These are phyloP conservation scores for Parascedosporium putredinis DNA, from an alignment of 2,329 filamentous ascomycete genomes.

Conservation along the genomic window DNA sequence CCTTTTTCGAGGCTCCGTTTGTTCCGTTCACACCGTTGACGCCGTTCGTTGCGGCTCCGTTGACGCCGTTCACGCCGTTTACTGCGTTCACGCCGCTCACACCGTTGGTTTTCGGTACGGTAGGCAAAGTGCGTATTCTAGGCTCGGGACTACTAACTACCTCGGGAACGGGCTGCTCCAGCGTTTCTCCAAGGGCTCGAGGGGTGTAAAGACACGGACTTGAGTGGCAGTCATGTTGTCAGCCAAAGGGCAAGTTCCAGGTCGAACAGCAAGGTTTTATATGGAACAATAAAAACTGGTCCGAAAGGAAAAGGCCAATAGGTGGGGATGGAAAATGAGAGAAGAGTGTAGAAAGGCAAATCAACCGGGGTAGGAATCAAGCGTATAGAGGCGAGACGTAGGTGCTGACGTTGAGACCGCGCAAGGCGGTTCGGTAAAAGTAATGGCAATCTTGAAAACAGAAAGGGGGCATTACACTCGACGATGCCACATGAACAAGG, in stretches of 20 bases:
- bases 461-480: constrained; percentile 65
- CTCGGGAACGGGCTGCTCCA: constrained; percentile 32
- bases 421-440: constrained; percentile 83
- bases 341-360: not conserved
- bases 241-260: constrained; percentile 2
- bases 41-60: constrained; percentile 4
- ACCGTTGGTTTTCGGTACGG: not conserved
- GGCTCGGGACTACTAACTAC: not conserved
- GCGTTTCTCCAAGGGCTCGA: constrained; percentile 60
- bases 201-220: constrained; percentile 42
- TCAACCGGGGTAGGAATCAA: too few relatives aligned
- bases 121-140: not conserved
- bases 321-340: not conserved
- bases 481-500: constrained; percentile 14
- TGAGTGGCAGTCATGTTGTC: constrained; percentile 23
- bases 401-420: constrained; percentile 74
- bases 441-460: constrained; percentile 84
- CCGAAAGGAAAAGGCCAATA: not conserved
- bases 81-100: constrained; percentile 6
- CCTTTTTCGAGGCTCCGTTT: not conserved
- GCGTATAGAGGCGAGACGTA: constrained; percentile 66
- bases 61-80: constrained; percentile 2
- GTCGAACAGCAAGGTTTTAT: too few relatives aligned
- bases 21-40: constrained; percentile 4
- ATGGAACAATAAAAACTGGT: too few relatives aligned